Conservation (phyloP, 495 filamentous ascomycete genomes). For the Podospora didyma region DNA sequence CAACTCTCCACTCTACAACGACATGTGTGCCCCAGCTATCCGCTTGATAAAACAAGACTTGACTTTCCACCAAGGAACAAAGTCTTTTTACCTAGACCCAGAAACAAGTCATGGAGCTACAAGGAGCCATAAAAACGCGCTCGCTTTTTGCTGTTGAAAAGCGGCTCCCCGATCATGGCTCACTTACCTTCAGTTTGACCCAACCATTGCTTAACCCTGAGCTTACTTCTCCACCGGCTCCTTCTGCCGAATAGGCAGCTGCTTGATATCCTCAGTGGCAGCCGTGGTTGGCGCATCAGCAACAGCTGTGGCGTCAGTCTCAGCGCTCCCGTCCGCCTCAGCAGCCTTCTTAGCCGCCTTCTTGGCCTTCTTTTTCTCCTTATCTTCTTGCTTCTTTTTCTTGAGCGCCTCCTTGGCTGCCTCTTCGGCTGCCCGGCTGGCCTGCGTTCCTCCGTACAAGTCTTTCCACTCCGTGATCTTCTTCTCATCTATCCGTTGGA, state of each 20-base stretch:
- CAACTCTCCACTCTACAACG: too few species aligned
- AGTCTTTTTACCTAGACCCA: neutral
- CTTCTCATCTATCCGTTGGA: conserved; percentile 76
- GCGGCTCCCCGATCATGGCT: neutral
- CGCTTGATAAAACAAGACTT: neutral
- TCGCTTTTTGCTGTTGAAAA: too few species aligned
- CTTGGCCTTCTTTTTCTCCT: conserved; percentile 26
- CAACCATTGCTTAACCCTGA: neutral
- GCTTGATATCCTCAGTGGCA: conserved; percentile 18
- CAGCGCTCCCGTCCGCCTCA: conserved; percentile 6
- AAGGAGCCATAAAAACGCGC: too few species aligned
- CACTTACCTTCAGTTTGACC: neutral
- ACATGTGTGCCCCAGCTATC: too few species aligned
- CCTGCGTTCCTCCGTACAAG: conserved; percentile 72
- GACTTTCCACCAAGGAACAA: neutral
- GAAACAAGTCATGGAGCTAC: neutral
- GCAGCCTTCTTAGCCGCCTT: conserved; percentile 23
- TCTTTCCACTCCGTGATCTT: conserved; percentile 81
- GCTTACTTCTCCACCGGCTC: conserved; percentile 18
- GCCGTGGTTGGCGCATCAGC: conserved; percentile 6
- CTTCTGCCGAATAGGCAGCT: conserved; percentile 23
- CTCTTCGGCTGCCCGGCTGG: conserved; percentile 48
- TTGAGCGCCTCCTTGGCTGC: conserved; percentile 34
- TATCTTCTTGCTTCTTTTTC: conserved; percentile 25
- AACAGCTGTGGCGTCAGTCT: conserved; percentile 1